Evolutionary conservation across 345 rosid genomes (phyloP).

Genomic region (Melastoma malabathricum): DNA sequence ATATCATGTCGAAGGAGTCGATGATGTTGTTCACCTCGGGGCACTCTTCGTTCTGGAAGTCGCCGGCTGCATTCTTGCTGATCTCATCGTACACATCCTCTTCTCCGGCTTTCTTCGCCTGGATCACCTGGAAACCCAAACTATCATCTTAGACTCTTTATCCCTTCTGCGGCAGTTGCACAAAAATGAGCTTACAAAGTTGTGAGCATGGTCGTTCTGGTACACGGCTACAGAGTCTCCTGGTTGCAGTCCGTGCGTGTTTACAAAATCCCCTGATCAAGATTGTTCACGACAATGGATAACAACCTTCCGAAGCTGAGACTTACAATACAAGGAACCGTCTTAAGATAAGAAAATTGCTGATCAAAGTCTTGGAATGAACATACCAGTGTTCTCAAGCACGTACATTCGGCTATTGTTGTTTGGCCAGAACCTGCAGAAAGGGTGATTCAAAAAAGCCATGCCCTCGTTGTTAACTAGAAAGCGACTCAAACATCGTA

Average conservation of each 20-base stretch:
- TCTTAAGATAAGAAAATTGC: no score
- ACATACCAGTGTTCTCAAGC: conserved; percentile 82
- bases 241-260: conserved; percentile 58
- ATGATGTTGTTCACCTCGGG: conserved; percentile 21
- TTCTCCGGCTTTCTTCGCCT: conserved; percentile 74
- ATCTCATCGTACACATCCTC: conserved; percentile 44
- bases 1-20: conserved; percentile 18
- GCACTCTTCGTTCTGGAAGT: conserved; percentile 28
- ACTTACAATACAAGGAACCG: no score
- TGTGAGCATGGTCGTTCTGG: conserved; percentile 43
- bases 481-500: no score
- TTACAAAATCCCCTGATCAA: conserved; percentile 67
- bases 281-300: neutral
- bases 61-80: conserved; percentile 28
- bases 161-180: neutral
- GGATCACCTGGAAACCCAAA: conserved; percentile 45
- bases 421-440: conserved; percentile 92
- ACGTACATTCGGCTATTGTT: conserved; percentile 97
- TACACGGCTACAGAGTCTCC: conserved; percentile 82
- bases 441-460: neutral
- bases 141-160: neutral
- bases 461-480: no score
- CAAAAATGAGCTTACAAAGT: conserved; percentile 38
- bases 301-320: neutral
- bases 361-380: neutral